Evolutionary conservation across 192 early-diverging fungal genomes (phyloP).

Genomic region (Backusella australiensis): DNA sequence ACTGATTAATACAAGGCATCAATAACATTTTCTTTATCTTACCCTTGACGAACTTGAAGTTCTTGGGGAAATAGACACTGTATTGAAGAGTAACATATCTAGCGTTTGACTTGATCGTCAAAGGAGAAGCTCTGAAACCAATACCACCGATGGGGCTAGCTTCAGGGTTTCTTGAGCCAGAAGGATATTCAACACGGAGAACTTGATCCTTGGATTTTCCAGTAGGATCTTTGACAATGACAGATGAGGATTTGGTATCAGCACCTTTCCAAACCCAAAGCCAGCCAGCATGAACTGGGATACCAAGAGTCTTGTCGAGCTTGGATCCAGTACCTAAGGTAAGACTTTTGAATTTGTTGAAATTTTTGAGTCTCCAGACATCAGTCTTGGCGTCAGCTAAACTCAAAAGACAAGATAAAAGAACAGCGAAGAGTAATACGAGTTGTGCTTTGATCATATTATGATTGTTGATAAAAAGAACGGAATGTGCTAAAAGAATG

Average conservation of each 20-base stretch:
- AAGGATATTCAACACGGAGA: constrained; percentile 32
- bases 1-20: background rate
- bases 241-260: background rate
- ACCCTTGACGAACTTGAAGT: constrained; percentile 52
- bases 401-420: background rate
- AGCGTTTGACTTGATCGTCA: constrained; percentile 11
- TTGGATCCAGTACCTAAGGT: background rate
- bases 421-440: background rate
- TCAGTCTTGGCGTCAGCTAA: background rate
- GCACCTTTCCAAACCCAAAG: background rate
- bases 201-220: background rate
- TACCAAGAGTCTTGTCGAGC: background rate
- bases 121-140: constrained; percentile 35
- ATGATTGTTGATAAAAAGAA: constrained; percentile 7
- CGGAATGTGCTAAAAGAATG: background rate
- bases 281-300: constrained; percentile 11
- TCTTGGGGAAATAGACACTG: constrained; percentile 43
- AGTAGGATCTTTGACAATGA: constrained; percentile 26
- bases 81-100: constrained; percentile 20
- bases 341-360: constrained; percentile 2
- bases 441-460: constrained; percentile 5
- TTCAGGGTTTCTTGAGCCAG: constrained; percentile 28
- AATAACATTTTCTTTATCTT: background rate
- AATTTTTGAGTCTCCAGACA: constrained; percentile 15
- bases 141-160: constrained; percentile 22